Base-by-base conservation (phyloP, 2,329 filamentous ascomycete species). In the Diaporthe citriasiana region DNA sequence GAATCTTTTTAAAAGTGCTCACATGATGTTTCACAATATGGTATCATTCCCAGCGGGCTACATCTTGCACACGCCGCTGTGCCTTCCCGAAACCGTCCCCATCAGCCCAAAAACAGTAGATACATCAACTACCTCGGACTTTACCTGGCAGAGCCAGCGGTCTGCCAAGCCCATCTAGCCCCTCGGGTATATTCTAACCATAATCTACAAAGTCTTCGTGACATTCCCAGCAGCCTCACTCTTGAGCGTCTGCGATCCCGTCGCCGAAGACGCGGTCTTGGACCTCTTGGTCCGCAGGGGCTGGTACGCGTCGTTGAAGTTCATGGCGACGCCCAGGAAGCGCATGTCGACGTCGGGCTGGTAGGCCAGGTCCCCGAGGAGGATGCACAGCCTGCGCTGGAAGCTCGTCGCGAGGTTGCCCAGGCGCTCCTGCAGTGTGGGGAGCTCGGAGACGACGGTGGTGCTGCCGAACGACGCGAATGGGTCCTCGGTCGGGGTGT, bases 221-320 rank as follows among this genome's bases (percentile, higher is more conserved):
- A 40, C 70, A 25, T 59, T 73, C 12, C 51, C 30, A 5, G 30
- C n/a, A 35, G 9, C 33, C 15, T 73, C 72, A 15, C 50, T 45
- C 66, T 71, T 73, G 22, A 59, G 40, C 30, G 72, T 71, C 72
- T 73, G 72, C 51, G 72, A 73, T 3, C 72, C 72, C 3, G 53
- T 9, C 35, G 53, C 63, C 60, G 50, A 66, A 22, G 72, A 59
- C 47, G 53, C 51, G 4, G 60, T 73, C 66, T 73, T 73, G 33
- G 72, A 70, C 70, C 70, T 71, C 82, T 86, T 88, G 19, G 70
- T 63, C 74, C 88, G 84, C 84, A 92, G 91, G 19, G 94, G 94
- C 83, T 94, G 90, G 83, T 98, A 98, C 35, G 97, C 94, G 82
- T 98, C 96, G 83, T 99, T 99, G 84, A 98, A 99, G 84, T 98